phyloP scores from a whole-genome alignment of 2,329 filamentous ascomycete genomes.

The Metarhizium album region DNA sequence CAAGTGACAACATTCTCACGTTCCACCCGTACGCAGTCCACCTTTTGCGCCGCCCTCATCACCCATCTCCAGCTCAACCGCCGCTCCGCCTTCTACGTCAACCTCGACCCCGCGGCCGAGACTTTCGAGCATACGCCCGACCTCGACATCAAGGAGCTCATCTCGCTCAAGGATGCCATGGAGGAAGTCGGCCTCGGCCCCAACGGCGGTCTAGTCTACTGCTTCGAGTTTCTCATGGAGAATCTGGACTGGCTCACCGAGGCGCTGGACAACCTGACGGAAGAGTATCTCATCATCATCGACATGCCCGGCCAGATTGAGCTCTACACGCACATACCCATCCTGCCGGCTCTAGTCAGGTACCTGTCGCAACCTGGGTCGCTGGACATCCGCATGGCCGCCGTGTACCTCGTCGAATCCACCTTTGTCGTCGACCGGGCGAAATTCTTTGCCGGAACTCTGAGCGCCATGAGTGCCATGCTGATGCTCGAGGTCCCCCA shows the following conservation, averaged over 20 bases:
- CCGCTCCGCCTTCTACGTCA: conserved; percentile 94
- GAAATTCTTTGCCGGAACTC: conserved; percentile 93
- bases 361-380: conserved; percentile 69
- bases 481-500: conserved; percentile 96
- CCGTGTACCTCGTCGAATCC: conserved; percentile 86
- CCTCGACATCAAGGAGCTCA: conserved; percentile 90
- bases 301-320: conserved; percentile 99
- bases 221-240: conserved; percentile 90
- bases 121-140: conserved; percentile 85
- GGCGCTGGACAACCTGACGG: conserved; percentile 71
- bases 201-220: conserved; percentile 90
- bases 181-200: conserved; percentile 84
- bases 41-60: conserved; percentile 88
- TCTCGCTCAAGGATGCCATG: conserved; percentile 92
- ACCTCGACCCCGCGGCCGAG: conserved; percentile 94
- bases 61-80: conserved; percentile 84
- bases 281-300: conserved; percentile 95
- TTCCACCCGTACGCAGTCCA: conserved; percentile 46
- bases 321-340: conserved; percentile 92
- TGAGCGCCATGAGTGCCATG: conserved; percentile 98
- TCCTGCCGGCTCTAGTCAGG: conserved; percentile 74
- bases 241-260: conserved; percentile 89
- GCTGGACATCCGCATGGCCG: conserved; percentile 84
- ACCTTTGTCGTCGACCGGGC: conserved; percentile 92
- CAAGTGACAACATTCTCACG: neutral